Evolutionary conservation across 805 yeast species (phyloP).

Genomic region (Debaryomyces castellii): DNA sequence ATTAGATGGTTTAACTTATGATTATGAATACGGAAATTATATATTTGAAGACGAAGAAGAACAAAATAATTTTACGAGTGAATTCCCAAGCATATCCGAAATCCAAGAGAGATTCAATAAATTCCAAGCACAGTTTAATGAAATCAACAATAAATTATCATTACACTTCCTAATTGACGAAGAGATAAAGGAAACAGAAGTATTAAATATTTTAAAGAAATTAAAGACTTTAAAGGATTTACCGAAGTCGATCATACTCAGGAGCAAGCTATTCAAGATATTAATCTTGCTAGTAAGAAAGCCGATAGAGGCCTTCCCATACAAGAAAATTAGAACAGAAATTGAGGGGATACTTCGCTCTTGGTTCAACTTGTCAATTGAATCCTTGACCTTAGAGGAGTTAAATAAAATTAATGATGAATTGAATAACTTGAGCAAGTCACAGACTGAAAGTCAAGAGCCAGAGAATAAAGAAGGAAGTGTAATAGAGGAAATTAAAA

Average conservation of each 20-base stretch:
- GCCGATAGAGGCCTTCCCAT: conserved; percentile 19
- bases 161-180: conserved; percentile 7
- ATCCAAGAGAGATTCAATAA: conserved; percentile 16
- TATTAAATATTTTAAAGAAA: conserved; percentile 15
- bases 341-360: conserved; percentile 19
- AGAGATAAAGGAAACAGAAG: conserved; percentile 13
- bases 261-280: conserved; percentile 29
- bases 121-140: conserved; percentile 17
- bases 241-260: conserved; percentile 30
- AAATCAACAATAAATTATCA: conserved; percentile 11
- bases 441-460: conserved; percentile 4
- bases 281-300: conserved; percentile 31
- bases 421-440: conserved; percentile 4
- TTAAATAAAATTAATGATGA: conserved; percentile 8
- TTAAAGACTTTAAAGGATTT: conserved; percentile 16
- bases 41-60: conserved; percentile 32
- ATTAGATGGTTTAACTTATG: conserved; percentile 33
- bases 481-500: neutral
- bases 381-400: conserved; percentile 14
- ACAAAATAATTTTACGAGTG: conserved; percentile 23
- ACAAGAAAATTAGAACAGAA: conserved; percentile 14
- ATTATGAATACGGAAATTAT: conserved; percentile 27
- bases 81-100: conserved; percentile 23
- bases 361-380: conserved; percentile 17
- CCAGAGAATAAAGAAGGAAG: neutral